Evolutionary conservation across 139 green algal genomes (phyloP), one percentile per base, ranked within the genome.

Genomic region (Coelastrella sp.): DNA sequence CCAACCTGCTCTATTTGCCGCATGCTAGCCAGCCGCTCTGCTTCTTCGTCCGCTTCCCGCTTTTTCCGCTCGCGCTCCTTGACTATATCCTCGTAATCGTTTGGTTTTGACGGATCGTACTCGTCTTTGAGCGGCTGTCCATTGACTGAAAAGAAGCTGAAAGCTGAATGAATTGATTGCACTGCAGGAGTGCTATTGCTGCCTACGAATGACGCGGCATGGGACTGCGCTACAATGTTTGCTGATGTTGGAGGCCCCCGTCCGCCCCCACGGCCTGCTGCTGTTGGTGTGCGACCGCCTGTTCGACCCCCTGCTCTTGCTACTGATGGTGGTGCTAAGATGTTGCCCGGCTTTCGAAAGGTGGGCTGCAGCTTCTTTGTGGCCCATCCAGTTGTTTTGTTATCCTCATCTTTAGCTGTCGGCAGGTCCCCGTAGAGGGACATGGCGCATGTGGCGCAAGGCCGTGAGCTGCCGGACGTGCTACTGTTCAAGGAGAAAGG

Each of bases 101-200:
- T 99, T 8, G 98, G 98, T 14, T 92, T 92, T 17, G 94, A 93
- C 2, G 98, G 98, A 88, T 99, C 96, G 83, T 99, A 99, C 91
- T 99, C 97, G 13, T 98, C 93, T 73, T 92, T 71, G 32, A 90
- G 47, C 16, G 77, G 61, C 76, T 90, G n/a, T 5, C 86, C 86
- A 74, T 86, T 85, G 16, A 47, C 58, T 20, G 66, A 86, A 60
- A 90, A 73, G 60, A 90, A 90, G 86, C 86, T 90, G 13, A 90
- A 85, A 2, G 86, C 4, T 0, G 86, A 90, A 19, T 68, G 73
- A 17, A 32, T 16, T 20, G 85, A 61, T 61, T 76, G n/a, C 22
- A 22, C 58, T 5, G 22, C 58, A 76, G 80, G 59, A 58, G 19
- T 87, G 58, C 16, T 56, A 59, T 64, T 56, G 5, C 14, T 57